Conservation (phyloP, 208 protist genomes). For the Strigomonas galati region DNA sequence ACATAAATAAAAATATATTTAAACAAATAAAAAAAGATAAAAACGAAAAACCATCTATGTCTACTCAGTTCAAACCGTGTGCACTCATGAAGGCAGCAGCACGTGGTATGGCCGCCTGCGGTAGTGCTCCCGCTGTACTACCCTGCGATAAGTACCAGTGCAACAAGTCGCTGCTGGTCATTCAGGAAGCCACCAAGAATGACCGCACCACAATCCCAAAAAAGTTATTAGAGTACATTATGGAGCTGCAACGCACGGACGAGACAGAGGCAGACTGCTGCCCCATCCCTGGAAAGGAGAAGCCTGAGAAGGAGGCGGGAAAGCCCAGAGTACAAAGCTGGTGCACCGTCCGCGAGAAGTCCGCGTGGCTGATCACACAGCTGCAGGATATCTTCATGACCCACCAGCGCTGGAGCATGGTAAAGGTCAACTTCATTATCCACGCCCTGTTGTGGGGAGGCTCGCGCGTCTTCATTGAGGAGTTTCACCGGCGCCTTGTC, state of each 20-base stretch:
- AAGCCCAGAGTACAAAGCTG: slow-evolving; percentile 15
- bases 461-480: slow-evolving; percentile 22
- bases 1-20: slow-evolving; percentile 1
- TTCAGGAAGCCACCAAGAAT: slow-evolving; percentile 8
- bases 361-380: slow-evolving; percentile 32
- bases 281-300: slow-evolving; percentile 18
- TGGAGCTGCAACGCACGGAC: neutral
- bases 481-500: neutral
- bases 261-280: neutral
- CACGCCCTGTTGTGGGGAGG: slow-evolving; percentile 31
- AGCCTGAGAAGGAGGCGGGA: slow-evolving; percentile 20
- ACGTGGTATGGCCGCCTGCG: neutral
- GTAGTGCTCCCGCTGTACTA: neutral
- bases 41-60: neutral
- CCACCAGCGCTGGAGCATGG: slow-evolving; percentile 30
- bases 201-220: neutral
- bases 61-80: neutral
- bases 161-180: neutral
- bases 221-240: slow-evolving; percentile 1
- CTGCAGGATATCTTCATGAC: slow-evolving; percentile 30
- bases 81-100: neutral
- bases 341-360: slow-evolving; percentile 37
- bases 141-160: neutral
- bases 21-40: slow-evolving; percentile 3
- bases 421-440: slow-evolving; percentile 30